Evolutionary conservation across 2,329 filamentous ascomycete species (phyloP).

Genomic region (Cytospora chrysosperma): DNA sequence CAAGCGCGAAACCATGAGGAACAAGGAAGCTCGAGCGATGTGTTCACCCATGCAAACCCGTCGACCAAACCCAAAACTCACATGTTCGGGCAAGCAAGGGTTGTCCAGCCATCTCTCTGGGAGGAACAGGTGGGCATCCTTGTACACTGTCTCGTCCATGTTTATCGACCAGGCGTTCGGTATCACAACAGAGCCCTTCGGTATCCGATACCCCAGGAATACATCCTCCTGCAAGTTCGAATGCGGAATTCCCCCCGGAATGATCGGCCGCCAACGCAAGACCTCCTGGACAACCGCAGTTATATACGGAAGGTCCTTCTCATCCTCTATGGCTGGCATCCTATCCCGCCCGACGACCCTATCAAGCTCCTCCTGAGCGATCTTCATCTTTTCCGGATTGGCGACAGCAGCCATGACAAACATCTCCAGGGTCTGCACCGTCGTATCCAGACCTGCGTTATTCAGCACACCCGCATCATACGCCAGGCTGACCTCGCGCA

Average conservation of each 20-base stretch:
- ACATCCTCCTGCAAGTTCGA: slow-evolving; percentile 31
- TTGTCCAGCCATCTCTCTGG: slow-evolving; percentile 26
- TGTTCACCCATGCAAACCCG: slow-evolving; percentile 43
- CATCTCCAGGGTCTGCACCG: slow-evolving; percentile 30
- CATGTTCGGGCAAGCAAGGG: slow-evolving; percentile 29
- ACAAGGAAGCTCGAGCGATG: slow-evolving; percentile 48
- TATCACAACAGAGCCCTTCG: slow-evolving; percentile 36
- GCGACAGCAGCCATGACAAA: slow-evolving; percentile 29
- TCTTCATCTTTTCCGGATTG: slow-evolving; percentile 33
- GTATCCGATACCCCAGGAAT: slow-evolving; percentile 36
- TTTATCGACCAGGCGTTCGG: slow-evolving; percentile 34
- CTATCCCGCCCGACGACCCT: slow-evolving; percentile 34
- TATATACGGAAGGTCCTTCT: slow-evolving; percentile 35
- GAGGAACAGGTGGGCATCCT: slow-evolving; percentile 12
- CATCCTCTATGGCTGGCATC: slow-evolving; percentile 35
- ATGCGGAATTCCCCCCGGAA: slow-evolving; percentile 32
- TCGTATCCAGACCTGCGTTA: slow-evolving; percentile 39
- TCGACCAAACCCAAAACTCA: slow-evolving; percentile 49
- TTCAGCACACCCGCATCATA: slow-evolving; percentile 34
- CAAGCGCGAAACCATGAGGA: slow-evolving; percentile 40
- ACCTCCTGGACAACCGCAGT: slow-evolving; percentile 39
- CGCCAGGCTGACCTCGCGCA: slow-evolving; percentile 29
- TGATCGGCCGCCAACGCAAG: slow-evolving; percentile 38
- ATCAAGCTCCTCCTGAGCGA: slow-evolving; percentile 40
- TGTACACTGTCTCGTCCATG: slow-evolving; percentile 15